Evolutionary conservation across 2,329 filamentous ascomycete species (phyloP), one percentile per base, ranked within the genome.

Genomic region (Tolypocladium nubicola): DNA sequence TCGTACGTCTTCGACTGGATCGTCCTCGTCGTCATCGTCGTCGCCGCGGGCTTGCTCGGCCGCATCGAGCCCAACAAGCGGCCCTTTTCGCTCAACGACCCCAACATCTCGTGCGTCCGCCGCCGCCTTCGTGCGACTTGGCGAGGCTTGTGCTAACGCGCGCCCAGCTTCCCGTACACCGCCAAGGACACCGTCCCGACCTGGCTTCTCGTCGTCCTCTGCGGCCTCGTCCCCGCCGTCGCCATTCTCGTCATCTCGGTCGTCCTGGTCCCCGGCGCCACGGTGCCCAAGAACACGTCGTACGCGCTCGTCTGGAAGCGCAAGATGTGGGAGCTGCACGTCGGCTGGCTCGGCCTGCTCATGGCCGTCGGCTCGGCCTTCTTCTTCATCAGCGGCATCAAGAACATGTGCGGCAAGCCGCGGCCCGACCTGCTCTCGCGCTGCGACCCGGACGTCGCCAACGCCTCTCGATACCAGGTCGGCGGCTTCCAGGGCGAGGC

Each of bases 251-350:
- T 90, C 55, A 79, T 93, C 58, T 83, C 83, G 45, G 71, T 95
- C 38, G 61, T 84, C 59, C 77, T 93, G 63, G 84, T 94, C 1
- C 90, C 90, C 1, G 89, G 88, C 4, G 79, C 82, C 7, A 86
- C 85, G 1, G 84, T 87, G 1, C 80, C 82, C 19, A 77, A 76
- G 47, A 78, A 80, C 23, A 85, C 86, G 0, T 84, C 88, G 1
- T 79, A 79, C 61, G 71, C 79, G 4, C 73, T 89, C 56, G 77
- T 92, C 50, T 91, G 89, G 85, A 83, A 82, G 68, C 82, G 89
- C 62, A 96, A 94, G 73, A 70, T 96, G 1, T 97, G 93, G 91
- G 92, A 97, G 71, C 85, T 89, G 70, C 90, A 97, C 68, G 85
- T 84, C 2, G 91, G 89, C 58, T 90, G 87, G 84, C 83, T 96